A percentile compares a stretch with the other conserved stretches of the same genome.
These are phyloP conservation scores for Nitzschia sp. DNA, from an alignment of 108 stramenopile genomes.

Conservation along the genomic window DNA sequence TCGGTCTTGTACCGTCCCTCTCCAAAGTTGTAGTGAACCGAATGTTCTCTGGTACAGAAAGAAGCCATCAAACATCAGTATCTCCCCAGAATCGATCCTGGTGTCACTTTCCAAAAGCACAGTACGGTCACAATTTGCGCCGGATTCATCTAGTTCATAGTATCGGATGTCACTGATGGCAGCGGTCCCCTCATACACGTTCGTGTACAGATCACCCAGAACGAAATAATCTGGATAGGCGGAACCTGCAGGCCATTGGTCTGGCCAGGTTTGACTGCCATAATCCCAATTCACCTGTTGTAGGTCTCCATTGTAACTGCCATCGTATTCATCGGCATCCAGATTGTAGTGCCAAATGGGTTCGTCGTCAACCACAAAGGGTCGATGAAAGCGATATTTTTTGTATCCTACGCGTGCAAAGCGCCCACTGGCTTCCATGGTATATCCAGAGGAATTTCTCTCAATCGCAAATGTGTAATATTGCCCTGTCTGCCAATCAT, in stretches of 20 bases:
- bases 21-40: constrained; percentile 21
- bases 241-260: constrained; percentile 30
- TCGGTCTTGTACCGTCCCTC: constrained; percentile 6
- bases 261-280: constrained; percentile 22
- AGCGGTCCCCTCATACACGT: constrained; percentile 30
- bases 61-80: background rate
- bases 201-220: constrained; percentile 30
- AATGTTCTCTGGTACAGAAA: constrained; percentile 8
- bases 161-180: constrained; percentile 15
- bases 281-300: constrained; percentile 18
- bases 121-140: background rate
- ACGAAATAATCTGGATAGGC: constrained; percentile 33
- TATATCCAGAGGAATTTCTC: constrained; percentile 25
- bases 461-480: constrained; percentile 37
- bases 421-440: constrained; percentile 25
- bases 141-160: constrained; percentile 4
- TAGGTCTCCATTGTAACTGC: constrained; percentile 22
- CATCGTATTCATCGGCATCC: constrained; percentile 18
- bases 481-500: constrained; percentile 7
- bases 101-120: constrained; percentile 1
- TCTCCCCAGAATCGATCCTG: constrained; percentile 4
- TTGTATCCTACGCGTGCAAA: constrained; percentile 19
- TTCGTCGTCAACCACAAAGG: constrained; percentile 18
- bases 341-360: constrained; percentile 37
- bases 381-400: constrained; percentile 23